Conservation (phyloP, 2,329 filamentous ascomycete genomes). For the Waltergamsia citrina region DNA sequence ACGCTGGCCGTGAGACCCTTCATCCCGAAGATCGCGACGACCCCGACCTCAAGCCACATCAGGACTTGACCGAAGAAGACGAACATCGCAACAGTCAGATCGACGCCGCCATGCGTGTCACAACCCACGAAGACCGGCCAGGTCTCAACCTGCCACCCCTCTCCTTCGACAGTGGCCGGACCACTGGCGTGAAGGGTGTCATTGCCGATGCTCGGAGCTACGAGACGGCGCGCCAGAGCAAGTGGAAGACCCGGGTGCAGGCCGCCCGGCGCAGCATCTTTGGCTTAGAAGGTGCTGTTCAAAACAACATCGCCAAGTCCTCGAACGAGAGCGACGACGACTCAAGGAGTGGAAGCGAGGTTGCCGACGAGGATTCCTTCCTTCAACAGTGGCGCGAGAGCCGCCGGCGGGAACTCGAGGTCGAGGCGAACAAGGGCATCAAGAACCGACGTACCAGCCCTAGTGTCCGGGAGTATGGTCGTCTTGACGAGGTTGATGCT, state of each 20-base stretch:
- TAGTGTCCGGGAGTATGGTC: conserved; percentile 68
- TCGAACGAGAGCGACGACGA: conserved; percentile 36
- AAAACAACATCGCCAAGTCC: neutral
- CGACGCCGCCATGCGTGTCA: conserved; percentile 57
- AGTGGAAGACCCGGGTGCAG: conserved; percentile 42
- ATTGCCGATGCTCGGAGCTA: conserved; percentile 76
- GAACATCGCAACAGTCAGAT: conserved; percentile 42
- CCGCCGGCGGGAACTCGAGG: conserved; percentile 68
- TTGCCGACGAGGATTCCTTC: conserved; percentile 73
- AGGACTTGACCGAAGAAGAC: conserved; percentile 50
- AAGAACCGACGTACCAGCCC: conserved; percentile 64
- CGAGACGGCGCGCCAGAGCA: conserved; percentile 53
- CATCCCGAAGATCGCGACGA: conserved; percentile 52
- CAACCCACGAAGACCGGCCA: conserved; percentile 35
- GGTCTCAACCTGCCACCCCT: conserved; percentile 52
- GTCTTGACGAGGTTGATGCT: conserved; percentile 76
- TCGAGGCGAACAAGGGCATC: conserved; percentile 42
- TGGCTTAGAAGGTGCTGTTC: conserved; percentile 25
- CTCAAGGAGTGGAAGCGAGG: conserved; percentile 32
- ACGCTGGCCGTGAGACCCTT: conserved; percentile 30
- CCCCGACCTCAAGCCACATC: conserved; percentile 33
- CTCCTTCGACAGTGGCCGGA: conserved; percentile 56
- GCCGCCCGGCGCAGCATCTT: conserved; percentile 47
- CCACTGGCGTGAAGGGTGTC: conserved; percentile 79
- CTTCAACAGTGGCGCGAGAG: conserved; percentile 78